phyloP scores from a whole-genome alignment of 345 rosid species.

The Gossypium arboreum region DNA sequence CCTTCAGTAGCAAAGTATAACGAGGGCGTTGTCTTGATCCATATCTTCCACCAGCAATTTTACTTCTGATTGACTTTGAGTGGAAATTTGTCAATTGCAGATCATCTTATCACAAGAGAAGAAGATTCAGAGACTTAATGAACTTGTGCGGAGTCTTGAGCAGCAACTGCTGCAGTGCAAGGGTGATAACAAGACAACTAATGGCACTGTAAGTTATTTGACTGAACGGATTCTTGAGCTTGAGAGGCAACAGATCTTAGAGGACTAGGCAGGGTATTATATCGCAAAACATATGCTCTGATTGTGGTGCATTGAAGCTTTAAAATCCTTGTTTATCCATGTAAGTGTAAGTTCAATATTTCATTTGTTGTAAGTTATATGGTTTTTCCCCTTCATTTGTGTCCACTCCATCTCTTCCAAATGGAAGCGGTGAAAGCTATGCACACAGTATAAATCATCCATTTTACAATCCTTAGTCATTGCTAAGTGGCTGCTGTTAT shows the following conservation, averaged over 20 bases:
- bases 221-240: slow-evolving; percentile 55
- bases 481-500: not conserved
- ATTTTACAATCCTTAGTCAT: not conserved
- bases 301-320: slow-evolving; percentile 17
- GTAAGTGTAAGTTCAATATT: not conserved
- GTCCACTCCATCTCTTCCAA: not conserved
- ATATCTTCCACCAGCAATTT: not conserved
- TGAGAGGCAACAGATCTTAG: slow-evolving; percentile 46
- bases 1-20: not conserved
- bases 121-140: slow-evolving; percentile 68
- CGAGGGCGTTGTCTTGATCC: not conserved
- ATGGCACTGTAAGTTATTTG: slow-evolving; percentile 31
- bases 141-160: slow-evolving; percentile 62
- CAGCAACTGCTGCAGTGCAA: slow-evolving; percentile 54
- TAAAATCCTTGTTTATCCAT: slow-evolving; percentile 17
- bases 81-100: slow-evolving; percentile 32
- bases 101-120: slow-evolving; percentile 83
- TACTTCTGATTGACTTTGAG: not conserved
- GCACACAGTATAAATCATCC: not conserved
- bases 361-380: slow-evolving; percentile 1
- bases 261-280: slow-evolving; percentile 47
- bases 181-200: slow-evolving; percentile 36
- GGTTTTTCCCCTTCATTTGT: not conserved
- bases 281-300: slow-evolving; percentile 10
- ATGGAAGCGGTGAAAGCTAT: not conserved